Percentiles rank a stretch among this genome's conserved stretches.
phyloP scores from a whole-genome alignment of 805 yeast species.

The Tetrapisispora taiwanensis region DNA sequence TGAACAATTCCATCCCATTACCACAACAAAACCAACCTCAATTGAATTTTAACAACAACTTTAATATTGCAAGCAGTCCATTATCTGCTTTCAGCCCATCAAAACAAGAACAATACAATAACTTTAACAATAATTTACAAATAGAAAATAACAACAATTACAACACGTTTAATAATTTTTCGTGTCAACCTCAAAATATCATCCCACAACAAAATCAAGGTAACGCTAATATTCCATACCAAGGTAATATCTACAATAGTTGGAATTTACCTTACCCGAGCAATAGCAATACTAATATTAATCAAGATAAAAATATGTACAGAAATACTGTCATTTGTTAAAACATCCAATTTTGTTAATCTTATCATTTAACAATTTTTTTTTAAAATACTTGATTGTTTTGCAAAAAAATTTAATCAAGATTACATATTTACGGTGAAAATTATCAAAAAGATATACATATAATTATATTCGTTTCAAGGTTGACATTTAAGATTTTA shows the following conservation, averaged over 20 bases:
- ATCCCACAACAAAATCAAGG: background rate
- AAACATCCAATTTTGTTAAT: background rate
- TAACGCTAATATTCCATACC: background rate
- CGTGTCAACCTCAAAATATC: background rate
- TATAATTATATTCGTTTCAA: background rate
- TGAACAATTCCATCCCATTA: background rate
- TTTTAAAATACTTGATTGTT: too few species aligned
- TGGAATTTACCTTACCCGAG: background rate
- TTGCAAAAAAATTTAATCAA: background rate
- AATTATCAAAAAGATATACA: background rate
- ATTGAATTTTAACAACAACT: background rate
- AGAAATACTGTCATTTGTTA: background rate
- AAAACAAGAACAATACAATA: background rate
- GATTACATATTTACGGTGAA: background rate
- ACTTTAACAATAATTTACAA: background rate
- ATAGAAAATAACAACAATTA: background rate
- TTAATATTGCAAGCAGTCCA: constrained; percentile 1
- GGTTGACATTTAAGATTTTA: background rate
- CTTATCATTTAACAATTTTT: too few species aligned
- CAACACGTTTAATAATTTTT: background rate
- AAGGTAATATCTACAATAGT: background rate
- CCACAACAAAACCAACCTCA: background rate
- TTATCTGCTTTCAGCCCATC: background rate
- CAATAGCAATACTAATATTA: background rate
- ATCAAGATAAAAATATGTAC: background rate